Evolutionary conservation across 805 yeast species (phyloP), one percentile per base, ranked within the genome.

Genomic region (Kazachstania taianensis): DNA sequence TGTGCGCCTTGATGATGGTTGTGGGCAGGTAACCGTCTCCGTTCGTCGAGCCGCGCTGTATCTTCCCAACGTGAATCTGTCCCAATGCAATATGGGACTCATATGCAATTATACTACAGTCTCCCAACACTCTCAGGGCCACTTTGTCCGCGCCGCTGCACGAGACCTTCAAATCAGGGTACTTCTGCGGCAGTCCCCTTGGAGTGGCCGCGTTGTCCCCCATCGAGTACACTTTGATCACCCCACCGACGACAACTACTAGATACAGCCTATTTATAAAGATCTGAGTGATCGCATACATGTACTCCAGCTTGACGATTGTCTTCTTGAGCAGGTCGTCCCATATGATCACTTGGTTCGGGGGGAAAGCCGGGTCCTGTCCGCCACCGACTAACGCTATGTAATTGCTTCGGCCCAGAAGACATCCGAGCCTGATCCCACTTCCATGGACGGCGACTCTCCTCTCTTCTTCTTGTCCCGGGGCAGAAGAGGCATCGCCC

Each of bases 331-430:
- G 82, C 41, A 83, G 58, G 55, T 89, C 97, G 59, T 89, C 96
- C 95, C 96, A 92, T 13, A 89, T 78, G 24, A 85, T 70, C 26
- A 86, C 72, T 55, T 81, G 82, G 60, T 83, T 84, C 45, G 73
- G 67, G 1, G 95, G 81, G 49, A 75, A 83, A 41, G 73, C 69
- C 16, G 96, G 96, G 40, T 69, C 70, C 42, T 70, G 68, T 1
- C 96, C 96, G 13, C 96, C 96, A 1, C 96, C 96, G 0, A 86
- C 83, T 29, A 92, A 61, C 1, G 89, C 95, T 36, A 89, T 67
- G 53, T 86, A 87, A 60, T 89, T 89, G 0, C 96, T 86, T 29
- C 96, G 71, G 54, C 85, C 82, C 5, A 89, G 75, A 94, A 89
- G 84, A n/a, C n/a, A n/a, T 30, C 81, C 74, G 23, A 69, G 63